A percentile compares a stretch with the other conserved stretches of the same genome.
Evolutionary conservation across 176 grass and related monocot genomes (phyloP).

Genomic region (Eremochloa ophiuroides): DNA sequence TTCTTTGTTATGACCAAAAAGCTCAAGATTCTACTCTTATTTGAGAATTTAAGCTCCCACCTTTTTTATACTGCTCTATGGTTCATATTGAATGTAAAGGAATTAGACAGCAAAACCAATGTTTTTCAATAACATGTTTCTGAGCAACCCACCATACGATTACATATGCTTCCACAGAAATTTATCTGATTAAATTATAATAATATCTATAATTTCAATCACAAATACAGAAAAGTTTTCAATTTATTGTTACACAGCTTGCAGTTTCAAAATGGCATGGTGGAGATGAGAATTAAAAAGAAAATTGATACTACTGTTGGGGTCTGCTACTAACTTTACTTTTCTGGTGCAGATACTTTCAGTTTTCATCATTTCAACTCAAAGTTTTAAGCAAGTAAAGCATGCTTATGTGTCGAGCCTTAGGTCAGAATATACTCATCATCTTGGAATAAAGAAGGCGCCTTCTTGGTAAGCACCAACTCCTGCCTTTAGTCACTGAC

Average conservation of each 20-base stretch:
- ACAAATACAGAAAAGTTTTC: background rate
- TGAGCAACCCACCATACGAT: background rate
- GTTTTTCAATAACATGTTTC: background rate
- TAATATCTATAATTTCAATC: background rate
- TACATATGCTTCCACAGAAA: background rate
- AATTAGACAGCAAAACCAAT: background rate
- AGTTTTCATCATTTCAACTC: background rate
- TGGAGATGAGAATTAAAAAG: background rate
- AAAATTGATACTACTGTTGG: background rate
- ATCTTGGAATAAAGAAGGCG: slow-evolving; percentile 24
- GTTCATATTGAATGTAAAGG: background rate
- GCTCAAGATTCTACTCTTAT: background rate
- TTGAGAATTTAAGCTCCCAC: background rate
- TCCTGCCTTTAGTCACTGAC: background rate
- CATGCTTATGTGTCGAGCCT: background rate
- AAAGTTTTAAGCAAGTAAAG: background rate
- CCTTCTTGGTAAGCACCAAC: slow-evolving; percentile 30
- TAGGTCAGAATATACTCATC: background rate
- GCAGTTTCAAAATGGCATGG: background rate
- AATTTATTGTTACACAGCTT: background rate
- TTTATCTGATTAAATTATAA: background rate
- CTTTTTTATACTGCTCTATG: background rate
- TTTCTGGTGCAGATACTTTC: slow-evolving; percentile 24
- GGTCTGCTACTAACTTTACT: background rate
- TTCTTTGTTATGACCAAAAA: background rate